Percentiles rank a stretch among this genome's conserved stretches.
phyloP scores from a whole-genome alignment of 345 rosid genomes.

The Lumnitzera racemosa region DNA sequence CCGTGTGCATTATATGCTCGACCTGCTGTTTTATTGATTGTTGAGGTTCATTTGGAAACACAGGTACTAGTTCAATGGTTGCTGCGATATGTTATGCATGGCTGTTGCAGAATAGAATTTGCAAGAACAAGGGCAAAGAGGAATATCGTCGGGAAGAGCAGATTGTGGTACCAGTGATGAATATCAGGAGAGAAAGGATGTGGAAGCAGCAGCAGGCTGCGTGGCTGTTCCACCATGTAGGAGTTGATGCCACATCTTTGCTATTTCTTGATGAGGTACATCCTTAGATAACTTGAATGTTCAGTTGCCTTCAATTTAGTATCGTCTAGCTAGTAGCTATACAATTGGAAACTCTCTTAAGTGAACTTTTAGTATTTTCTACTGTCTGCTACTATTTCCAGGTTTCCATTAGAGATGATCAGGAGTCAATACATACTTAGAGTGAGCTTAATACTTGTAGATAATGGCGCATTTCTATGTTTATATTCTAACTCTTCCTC shows the following conservation, averaged over 20 bases:
- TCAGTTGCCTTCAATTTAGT: neutral
- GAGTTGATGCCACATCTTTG: constrained; percentile 43
- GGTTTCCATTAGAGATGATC: too few relatives aligned
- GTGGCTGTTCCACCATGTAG: constrained; percentile 58
- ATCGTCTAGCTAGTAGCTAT: too few relatives aligned
- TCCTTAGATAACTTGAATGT: neutral
- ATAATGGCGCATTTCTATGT: too few relatives aligned
- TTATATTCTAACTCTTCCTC: too few relatives aligned
- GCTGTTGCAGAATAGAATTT: constrained; percentile 35
- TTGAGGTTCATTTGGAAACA: constrained; percentile 3
- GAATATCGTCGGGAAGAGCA: constrained; percentile 9
- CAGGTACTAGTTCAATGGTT: constrained; percentile 58
- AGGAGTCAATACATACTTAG: too few relatives aligned
- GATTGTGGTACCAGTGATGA: constrained; percentile 49
- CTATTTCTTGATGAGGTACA: constrained; percentile 63
- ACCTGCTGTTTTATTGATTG: neutral
- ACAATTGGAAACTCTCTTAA: too few relatives aligned
- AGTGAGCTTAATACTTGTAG: too few relatives aligned
- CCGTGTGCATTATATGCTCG: neutral
- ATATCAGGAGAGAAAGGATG: constrained; percentile 42
- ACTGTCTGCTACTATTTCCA: too few relatives aligned
- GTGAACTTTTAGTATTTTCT: too few relatives aligned
- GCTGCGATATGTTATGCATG: constrained; percentile 62
- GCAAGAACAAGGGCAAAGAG: constrained; percentile 23
- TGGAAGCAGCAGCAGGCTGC: constrained; percentile 55